A percentile compares a stretch with the other conserved stretches of the same genome.
phyloP scores from a whole-genome alignment of 2,329 filamentous ascomycete species.

The Scedosporium boydii region DNA sequence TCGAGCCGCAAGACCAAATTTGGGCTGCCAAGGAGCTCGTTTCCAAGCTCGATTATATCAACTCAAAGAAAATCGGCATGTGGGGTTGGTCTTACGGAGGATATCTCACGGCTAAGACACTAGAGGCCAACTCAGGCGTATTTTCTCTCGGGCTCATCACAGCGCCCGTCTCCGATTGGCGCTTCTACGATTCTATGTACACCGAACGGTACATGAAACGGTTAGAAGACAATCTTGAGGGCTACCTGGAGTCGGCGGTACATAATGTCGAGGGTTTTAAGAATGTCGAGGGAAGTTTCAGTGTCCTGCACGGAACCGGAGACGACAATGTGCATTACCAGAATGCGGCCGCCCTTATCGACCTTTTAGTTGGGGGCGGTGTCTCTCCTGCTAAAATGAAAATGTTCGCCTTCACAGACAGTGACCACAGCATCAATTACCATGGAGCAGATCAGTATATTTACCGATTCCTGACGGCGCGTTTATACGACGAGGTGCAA shows the following conservation, averaged over 20 bases:
- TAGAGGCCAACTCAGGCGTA: conserved; percentile 50
- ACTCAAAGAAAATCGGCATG: conserved; percentile 51
- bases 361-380: conserved; percentile 48
- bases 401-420: conserved; percentile 57
- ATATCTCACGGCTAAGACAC: conserved; percentile 55
- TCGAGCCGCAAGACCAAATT: conserved; percentile 58
- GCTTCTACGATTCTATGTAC: conserved; percentile 63
- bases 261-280: conserved; percentile 50
- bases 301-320: conserved; percentile 56
- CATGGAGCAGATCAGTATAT: conserved; percentile 45
- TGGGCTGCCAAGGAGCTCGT: conserved; percentile 52
- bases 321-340: conserved; percentile 69
- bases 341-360: conserved; percentile 51
- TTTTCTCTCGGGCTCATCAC: conserved; percentile 56
- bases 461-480: conserved; percentile 53
- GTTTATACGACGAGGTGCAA: conserved; percentile 52
- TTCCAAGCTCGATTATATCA: conserved; percentile 40
- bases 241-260: conserved; percentile 54
- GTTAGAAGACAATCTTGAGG: conserved; percentile 41
- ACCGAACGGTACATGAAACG: conserved; percentile 67
- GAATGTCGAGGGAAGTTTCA: conserved; percentile 48
- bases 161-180: conserved; percentile 59
- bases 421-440: conserved; percentile 51
- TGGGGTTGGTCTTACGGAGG: conserved; percentile 64
- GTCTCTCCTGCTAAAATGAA: conserved; percentile 53